phyloP scores from a whole-genome alignment of 306 rosid genomes.

The cucumber (Cucumis sativus) region DNA sequence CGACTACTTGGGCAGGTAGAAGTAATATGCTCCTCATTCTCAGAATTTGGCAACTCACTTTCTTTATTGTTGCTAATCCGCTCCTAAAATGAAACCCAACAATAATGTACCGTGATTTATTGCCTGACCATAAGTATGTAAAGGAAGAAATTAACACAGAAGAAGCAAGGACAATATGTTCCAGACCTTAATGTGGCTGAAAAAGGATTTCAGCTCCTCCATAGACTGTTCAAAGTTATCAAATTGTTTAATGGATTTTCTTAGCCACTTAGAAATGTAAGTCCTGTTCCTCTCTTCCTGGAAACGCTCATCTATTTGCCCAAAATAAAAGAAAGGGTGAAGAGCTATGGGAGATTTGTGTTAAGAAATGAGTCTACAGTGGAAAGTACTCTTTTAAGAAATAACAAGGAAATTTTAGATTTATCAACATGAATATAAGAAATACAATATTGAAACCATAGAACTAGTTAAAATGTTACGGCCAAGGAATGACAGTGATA shows the following conservation, averaged over 20 bases:
- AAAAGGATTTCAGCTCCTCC: conserved; percentile 58
- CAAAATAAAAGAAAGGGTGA: conserved; percentile 9
- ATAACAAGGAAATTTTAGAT: background rate
- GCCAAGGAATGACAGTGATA: background rate
- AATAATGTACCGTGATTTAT: background rate
- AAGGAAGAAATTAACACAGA: background rate
- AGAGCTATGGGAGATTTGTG: background rate
- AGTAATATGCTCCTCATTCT: conserved; percentile 15
- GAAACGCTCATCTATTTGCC: conserved; percentile 78
- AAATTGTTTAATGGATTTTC: conserved; percentile 40
- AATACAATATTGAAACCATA: background rate
- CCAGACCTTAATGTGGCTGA: conserved; percentile 49
- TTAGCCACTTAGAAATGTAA: conserved; percentile 82
- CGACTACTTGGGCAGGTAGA: conserved; percentile 19
- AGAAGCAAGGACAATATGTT: conserved; percentile 7
- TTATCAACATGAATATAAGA: background rate
- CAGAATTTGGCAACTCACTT: conserved; percentile 17
- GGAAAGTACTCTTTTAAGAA: background rate
- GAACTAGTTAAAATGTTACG: background rate
- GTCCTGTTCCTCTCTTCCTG: conserved; percentile 60
- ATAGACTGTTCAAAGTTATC: conserved; percentile 41
- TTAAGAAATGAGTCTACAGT: background rate
- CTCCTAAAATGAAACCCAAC: conserved; percentile 44
- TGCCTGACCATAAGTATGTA: background rate
- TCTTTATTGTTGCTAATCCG: conserved; percentile 32